These are phyloP conservation scores for Amanita molliuscula DNA, from an alignment of 768 basidiomycete species.

Conservation along the genomic window DNA sequence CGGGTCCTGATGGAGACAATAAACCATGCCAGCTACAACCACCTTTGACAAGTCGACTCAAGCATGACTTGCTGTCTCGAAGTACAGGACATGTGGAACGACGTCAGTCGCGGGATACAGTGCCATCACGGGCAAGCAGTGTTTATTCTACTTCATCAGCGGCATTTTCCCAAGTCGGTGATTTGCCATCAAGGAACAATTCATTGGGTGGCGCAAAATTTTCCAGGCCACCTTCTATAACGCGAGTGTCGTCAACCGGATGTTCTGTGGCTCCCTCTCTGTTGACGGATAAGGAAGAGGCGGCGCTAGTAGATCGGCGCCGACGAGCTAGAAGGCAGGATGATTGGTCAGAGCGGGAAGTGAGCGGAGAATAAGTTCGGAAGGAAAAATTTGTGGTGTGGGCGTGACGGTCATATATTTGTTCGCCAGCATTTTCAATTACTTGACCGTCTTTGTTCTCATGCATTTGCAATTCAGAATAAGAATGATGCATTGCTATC, in stretches of 20 bases:
- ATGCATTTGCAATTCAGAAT: neutral
- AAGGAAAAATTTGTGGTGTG: neutral
- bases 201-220: neutral
- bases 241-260: slow-evolving; percentile 6
- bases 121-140: slow-evolving; percentile 14
- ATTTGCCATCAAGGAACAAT: neutral
- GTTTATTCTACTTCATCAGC: slow-evolving; percentile 16
- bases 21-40: slow-evolving; percentile 8
- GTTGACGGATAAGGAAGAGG: slow-evolving; percentile 2
- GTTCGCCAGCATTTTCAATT: neutral
- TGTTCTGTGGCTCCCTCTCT: slow-evolving; percentile 1
- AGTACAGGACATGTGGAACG: slow-evolving; percentile 1
- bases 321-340: slow-evolving; percentile 9
- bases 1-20: neutral
- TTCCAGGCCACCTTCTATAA: slow-evolving; percentile 1
- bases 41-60: slow-evolving; percentile 7
- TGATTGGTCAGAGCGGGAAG: slow-evolving; percentile 2
- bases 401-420: neutral
- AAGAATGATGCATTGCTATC: neutral
- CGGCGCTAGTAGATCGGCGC: slow-evolving; percentile 10
- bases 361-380: neutral
- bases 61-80: slow-evolving; percentile 4
- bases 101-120: slow-evolving; percentile 4
- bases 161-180: neutral
- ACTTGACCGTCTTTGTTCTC: neutral